These are phyloP conservation scores for Parmelia sp. DNA, from an alignment of 495 filamentous ascomycete species.

Conservation along the genomic window DNA sequence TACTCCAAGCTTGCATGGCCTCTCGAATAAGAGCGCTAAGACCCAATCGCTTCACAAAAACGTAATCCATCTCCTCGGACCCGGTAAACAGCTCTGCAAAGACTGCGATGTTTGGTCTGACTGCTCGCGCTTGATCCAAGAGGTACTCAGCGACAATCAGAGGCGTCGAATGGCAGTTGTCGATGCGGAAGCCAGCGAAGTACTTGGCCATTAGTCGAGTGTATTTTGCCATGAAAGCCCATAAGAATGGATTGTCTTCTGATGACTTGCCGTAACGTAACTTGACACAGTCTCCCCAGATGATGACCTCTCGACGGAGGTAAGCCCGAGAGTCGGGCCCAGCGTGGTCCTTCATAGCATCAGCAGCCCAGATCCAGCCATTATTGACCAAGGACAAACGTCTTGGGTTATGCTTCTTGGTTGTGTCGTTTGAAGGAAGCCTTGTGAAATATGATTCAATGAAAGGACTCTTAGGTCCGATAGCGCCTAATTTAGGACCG, in stretches of 20 bases:
- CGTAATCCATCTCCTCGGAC: conserved; percentile 89
- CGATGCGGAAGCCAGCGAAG: conserved; percentile 91
- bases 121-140: conserved; percentile 80
- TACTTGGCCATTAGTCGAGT: conserved; percentile 90
- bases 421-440: conserved; percentile 71
- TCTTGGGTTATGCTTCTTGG: conserved; percentile 67
- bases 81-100: conserved; percentile 97
- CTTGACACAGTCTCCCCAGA: conserved; percentile 98
- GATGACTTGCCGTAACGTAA: conserved; percentile 78
- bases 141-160: conserved; percentile 89
- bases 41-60: conserved; percentile 87
- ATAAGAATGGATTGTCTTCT: conserved; percentile 85
- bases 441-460: conserved; percentile 96
- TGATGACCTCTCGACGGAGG: conserved; percentile 87
- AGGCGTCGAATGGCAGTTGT: conserved; percentile 97
- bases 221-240: conserved; percentile 93
- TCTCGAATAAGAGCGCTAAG: conserved; percentile 88
- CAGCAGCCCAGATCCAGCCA: conserved; percentile 97
- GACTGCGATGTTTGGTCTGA: conserved; percentile 82
- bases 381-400: conserved; percentile 87
- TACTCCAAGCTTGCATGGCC: conserved; percentile 98
- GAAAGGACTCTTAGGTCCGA: conserved; percentile 69
- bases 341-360: conserved; percentile 88
- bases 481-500: conserved; percentile 79
- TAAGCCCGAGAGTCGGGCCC: conserved; percentile 85